Conservation (phyloP, 805 yeast genomes). For the Wickerhamiella dianesei region DNA sequence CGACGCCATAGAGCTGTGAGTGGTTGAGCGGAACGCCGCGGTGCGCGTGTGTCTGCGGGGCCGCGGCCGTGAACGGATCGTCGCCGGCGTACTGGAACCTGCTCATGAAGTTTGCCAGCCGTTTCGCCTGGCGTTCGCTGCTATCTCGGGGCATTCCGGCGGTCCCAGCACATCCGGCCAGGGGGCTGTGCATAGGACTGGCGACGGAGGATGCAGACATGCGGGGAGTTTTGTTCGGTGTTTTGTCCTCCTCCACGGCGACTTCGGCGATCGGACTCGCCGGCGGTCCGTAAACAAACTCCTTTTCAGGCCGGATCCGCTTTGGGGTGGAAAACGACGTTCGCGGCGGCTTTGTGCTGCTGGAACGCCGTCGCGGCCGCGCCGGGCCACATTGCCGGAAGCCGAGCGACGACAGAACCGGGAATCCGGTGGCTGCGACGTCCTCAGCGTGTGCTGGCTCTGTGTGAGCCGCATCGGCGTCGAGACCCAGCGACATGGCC, state of each 20-base stretch:
- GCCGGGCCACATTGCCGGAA: neutral
- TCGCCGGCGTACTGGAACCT: neutral
- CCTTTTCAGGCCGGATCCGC: neutral
- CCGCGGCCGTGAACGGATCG: neutral
- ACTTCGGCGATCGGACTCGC: neutral
- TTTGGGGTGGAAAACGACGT: neutral
- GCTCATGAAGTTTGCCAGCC: neutral
- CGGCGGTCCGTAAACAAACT: neutral
- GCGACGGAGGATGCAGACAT: neutral
- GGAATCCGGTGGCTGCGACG: neutral
- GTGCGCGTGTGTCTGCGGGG: neutral
- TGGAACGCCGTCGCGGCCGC: neutral
- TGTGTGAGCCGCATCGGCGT: neutral
- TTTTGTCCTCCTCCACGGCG: neutral
- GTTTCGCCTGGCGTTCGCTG: neutral
- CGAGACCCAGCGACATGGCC: neutral
- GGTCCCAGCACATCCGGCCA: neutral
- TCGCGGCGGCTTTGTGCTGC: neutral
- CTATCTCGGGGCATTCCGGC: neutral
- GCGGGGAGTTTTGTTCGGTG: neutral
- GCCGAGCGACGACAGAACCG: slow-evolving; percentile 2
- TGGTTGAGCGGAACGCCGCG: neutral
- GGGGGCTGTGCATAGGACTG: neutral
- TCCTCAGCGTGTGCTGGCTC: neutral
- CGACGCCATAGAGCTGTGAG: slow-evolving; percentile 3